Percentiles rank a stretch among this genome's conserved stretches.
Conservation (phyloP, 2,329 filamentous ascomycete genomes). For the Rugonectria rugulosa region DNA sequence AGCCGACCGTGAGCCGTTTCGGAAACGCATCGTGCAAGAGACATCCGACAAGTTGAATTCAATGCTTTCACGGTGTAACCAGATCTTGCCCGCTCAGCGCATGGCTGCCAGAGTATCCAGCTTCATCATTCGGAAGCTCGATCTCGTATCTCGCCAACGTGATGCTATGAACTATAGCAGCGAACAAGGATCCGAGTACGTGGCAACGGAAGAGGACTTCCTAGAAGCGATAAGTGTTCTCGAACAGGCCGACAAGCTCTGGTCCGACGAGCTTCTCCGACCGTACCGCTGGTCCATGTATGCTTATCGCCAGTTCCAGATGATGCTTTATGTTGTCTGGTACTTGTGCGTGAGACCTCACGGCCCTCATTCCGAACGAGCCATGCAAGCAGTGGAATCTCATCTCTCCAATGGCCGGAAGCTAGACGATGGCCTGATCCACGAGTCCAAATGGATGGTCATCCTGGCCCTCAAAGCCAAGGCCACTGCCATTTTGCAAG, state of each 20-base stretch:
- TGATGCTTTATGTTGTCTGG: conserved; percentile 53
- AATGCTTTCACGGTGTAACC: conserved; percentile 53
- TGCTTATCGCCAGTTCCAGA: conserved; percentile 53
- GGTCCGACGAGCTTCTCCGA: conserved; percentile 47
- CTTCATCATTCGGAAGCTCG: conserved; percentile 45
- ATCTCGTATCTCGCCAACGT: conserved; percentile 60
- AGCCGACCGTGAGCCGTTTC: conserved; percentile 40
- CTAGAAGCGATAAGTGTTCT: conserved; percentile 44
- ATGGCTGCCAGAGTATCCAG: conserved; percentile 40
- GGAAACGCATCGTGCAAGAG: conserved; percentile 50
- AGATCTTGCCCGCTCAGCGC: conserved; percentile 55
- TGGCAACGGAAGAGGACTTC: conserved; percentile 45
- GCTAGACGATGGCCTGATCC: not conserved
- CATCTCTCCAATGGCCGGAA: conserved; percentile 20
- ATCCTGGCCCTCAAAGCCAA: conserved; percentile 42
- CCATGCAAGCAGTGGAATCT: conserved; percentile 39
- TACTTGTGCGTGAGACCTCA: conserved; percentile 50
- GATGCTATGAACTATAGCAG: conserved; percentile 38
- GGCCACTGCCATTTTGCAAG: conserved; percentile 35
- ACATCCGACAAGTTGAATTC: conserved; percentile 44
- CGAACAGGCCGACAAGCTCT: conserved; percentile 40
- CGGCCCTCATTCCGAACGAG: conserved; percentile 40
- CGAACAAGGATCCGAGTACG: conserved; percentile 17
- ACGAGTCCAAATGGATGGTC: conserved; percentile 42
- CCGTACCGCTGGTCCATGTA: conserved; percentile 48